Conservation (phyloP, 805 yeast genomes). For the Saccharomycodes ludwigii region DNA sequence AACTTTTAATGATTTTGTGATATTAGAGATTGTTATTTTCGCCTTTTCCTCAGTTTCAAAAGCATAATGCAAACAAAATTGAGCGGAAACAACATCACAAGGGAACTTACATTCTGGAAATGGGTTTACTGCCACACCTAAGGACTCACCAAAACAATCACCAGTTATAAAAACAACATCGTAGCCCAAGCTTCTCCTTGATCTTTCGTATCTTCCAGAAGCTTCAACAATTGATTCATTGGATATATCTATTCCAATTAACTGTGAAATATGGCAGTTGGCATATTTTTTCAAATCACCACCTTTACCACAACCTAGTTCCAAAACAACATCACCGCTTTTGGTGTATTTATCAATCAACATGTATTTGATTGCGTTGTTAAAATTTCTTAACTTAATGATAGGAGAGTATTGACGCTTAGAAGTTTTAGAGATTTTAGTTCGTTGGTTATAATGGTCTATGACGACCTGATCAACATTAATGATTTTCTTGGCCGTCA, state of each 20-base stretch:
- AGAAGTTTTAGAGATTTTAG: conserved; percentile 49
- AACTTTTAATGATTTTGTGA: conserved; percentile 56
- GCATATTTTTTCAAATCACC: conserved; percentile 92
- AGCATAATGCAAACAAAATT: conserved; percentile 91
- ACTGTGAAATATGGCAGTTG: conserved; percentile 56
- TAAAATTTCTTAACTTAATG: conserved; percentile 75
- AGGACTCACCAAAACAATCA: conserved; percentile 67
- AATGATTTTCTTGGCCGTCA: conserved; percentile 26
- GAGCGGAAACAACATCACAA: conserved; percentile 80
- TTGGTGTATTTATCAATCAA: conserved; percentile 58
- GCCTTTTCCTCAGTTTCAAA: conserved; percentile 78
- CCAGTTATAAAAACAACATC: conserved; percentile 84
- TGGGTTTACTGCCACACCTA: conserved; percentile 55
- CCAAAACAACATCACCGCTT: conserved; percentile 50
- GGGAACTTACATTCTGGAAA: conserved; percentile 64
- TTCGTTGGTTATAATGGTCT: conserved; percentile 76
- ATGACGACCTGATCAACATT: conserved; percentile 58
- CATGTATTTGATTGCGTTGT: conserved; percentile 83
- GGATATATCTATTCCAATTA: conserved; percentile 85
- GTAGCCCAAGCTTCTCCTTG: conserved; percentile 47
- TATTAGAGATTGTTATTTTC: conserved; percentile 57
- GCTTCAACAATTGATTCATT: conserved; percentile 84
- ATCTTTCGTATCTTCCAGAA: conserved; percentile 46
- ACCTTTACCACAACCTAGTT: conserved; percentile 95
- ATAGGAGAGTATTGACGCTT: conserved; percentile 71